A percentile compares a stretch with the other conserved stretches of the same genome.
Evolutionary conservation across 768 basidiomycete species (phyloP).

Genomic region (Pleurotus eryngii): DNA sequence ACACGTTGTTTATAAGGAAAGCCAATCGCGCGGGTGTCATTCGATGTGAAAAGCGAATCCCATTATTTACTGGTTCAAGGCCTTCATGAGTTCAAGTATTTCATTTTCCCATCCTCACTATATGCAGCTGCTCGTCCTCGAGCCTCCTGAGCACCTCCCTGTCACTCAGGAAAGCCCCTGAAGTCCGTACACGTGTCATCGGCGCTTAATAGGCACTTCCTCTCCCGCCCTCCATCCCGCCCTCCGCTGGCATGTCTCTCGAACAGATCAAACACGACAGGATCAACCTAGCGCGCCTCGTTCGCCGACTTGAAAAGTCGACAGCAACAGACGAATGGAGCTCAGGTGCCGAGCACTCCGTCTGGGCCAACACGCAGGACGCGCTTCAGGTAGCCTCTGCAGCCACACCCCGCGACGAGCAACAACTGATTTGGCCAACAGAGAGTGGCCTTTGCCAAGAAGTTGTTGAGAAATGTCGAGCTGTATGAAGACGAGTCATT

Average conservation of each 20-base stretch:
- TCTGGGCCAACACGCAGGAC: constrained; percentile 56
- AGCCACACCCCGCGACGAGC: not conserved
- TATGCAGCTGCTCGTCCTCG: too few relatives aligned
- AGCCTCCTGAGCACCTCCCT: too few relatives aligned
- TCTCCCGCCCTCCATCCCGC: too few relatives aligned
- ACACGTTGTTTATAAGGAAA: too few relatives aligned
- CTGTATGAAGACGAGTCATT: constrained; percentile 40
- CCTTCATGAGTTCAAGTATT: too few relatives aligned
- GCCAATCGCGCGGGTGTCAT: too few relatives aligned
- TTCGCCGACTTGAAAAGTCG: constrained; percentile 58
- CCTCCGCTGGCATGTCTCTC: not conserved
- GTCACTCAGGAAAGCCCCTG: too few relatives aligned
- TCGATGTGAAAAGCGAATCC: too few relatives aligned
- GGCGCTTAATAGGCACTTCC: too few relatives aligned
- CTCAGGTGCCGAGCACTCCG: constrained; percentile 19
- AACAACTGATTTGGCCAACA: constrained; percentile 10
- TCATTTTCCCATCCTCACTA: too few relatives aligned
- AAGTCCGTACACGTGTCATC: too few relatives aligned
- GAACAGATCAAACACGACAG: constrained; percentile 46
- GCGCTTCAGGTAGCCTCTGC: constrained; percentile 48
- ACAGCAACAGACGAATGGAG: constrained; percentile 39
- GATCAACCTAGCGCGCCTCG: constrained; percentile 62
- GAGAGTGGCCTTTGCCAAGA: constrained; percentile 54
- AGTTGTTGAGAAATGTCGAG: constrained; percentile 57
- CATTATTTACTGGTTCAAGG: too few relatives aligned